Evolutionary conservation across 768 basidiomycete genomes (phyloP), one percentile per base, ranked within the genome.

Genomic region (Cyathus striatus): DNA sequence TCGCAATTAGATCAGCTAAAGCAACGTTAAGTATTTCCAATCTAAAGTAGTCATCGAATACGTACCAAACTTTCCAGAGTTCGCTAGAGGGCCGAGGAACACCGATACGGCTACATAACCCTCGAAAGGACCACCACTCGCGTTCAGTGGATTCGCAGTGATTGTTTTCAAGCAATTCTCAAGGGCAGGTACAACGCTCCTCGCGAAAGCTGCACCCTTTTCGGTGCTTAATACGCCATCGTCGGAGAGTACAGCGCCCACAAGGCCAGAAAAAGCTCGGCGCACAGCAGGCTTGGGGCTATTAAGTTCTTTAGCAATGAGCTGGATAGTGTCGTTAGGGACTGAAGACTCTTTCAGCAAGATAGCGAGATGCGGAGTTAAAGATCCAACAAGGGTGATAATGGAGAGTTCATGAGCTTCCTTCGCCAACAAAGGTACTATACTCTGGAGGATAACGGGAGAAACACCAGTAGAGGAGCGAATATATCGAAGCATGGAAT

Each of bases 21-120:
- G 26, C 46, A 33, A 26, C 23, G 27, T 20, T 9, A 25, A 27
- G 12, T 17, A 34, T 20, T 46, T 44, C 16, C 46, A 43, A 49
- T 48, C 27, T 40, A 34, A 36, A 41, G 48, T 40, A 25, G 33
- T 26, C 3, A 27, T 22, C 16, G 10, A 14, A 33, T 13, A 69
- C 69, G 26, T 62, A 87, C 83, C 74, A 44, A 81, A 79, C 49
- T 70, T 61, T 16, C 69, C 70, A 9, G 70, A 72, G 32, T 60
- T 64, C 17, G 71, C 53, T 32, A 86, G 54, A 0, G 83, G 80
- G 1, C 85, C 83, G 5, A 91, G 68, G 6, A 91, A 62, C 2
- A 82, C 62, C 1, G 89, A 76, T 18, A 81, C 57, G 1, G 88
- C 81, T 10, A 93, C 74, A 56, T 92, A 95, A 0, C 87, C 92